phyloP scores from a whole-genome alignment of 2,329 filamentous ascomycete genomes.

The Cercospora canescens region DNA sequence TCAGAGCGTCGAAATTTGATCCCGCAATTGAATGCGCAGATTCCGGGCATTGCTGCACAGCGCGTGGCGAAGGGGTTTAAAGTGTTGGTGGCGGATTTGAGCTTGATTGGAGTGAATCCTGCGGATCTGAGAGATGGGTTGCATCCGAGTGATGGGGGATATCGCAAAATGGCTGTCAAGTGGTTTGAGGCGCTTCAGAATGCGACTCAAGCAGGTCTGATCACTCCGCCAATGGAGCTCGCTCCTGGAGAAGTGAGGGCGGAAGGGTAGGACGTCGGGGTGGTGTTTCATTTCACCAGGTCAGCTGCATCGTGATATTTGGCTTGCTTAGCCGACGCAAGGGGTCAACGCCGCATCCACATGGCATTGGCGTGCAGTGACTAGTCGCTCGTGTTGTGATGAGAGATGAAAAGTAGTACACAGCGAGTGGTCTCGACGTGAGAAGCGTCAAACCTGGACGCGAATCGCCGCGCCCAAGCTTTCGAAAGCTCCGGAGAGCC shows the following conservation, averaged over 20 bases:
- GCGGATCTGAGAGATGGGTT: conserved; percentile 13
- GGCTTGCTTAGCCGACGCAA: background rate
- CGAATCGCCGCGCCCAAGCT: conserved; percentile 1
- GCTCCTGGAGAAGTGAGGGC: background rate
- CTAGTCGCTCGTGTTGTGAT: background rate
- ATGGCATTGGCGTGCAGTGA: background rate
- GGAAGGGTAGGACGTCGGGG: background rate
- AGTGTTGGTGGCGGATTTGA: conserved; percentile 14
- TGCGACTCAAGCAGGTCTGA: conserved; percentile 9
- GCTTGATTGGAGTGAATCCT: conserved; percentile 6
- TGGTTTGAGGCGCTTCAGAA: conserved; percentile 13
- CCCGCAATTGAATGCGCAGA: conserved; percentile 2
- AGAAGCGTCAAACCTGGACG: background rate
- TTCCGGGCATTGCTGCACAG: conserved; percentile 3
- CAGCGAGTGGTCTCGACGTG: background rate
- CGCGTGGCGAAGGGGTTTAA: conserved; percentile 11
- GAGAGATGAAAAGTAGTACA: background rate
- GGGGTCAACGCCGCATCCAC: background rate
- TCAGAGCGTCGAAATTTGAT: background rate
- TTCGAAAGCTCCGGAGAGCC: conserved; percentile 1
- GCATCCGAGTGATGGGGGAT: conserved; percentile 16
- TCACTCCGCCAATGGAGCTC: background rate
- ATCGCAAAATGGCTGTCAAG: conserved; percentile 13
- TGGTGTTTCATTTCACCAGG: background rate
- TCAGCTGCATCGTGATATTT: background rate